Evolutionary conservation across 768 basidiomycete species (phyloP), one percentile per base, ranked within the genome.

Genomic region (Auricularia sp.): DNA sequence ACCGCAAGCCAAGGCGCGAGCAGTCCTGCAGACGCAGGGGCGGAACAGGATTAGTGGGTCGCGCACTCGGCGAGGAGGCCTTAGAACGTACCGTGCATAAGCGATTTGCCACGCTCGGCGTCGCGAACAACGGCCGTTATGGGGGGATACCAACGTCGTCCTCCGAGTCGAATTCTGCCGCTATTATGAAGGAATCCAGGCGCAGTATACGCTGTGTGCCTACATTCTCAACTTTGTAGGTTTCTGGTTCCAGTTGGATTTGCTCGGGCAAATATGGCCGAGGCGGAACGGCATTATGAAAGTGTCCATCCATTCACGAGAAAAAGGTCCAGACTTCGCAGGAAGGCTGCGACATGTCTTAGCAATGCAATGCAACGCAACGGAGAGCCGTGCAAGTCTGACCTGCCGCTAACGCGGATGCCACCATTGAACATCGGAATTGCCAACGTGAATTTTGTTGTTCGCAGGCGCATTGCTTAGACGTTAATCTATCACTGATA

Each of bases 321-420:
- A 18, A 67, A 63, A 0, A 82, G 33, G 61, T 21, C 14, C 29
- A 61, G 36, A 2, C 69, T 63, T 34, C 81, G 74, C 4, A 83
- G 77, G 62, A 85, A 75, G 7, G 75, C 82, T 85, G 65, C 23
- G 66, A 0, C 61, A 47, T 18, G 16, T 53, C 58, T 62, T 60
- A 66, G 53, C 63, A 63, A 35, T 21, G 61, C 61, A 16, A n/a
- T 16, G 10, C 0, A 39, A 11, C 10, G 10, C 16, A 5, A 18
- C 18, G 47, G 47, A 18, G 21, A 18, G 47, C 47, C 47, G 47
- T 14, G 63, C 18, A 21, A 64, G 21, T 66, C 75, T 65, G 65
- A 85, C 87, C 81, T 65, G 87, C 84, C 29, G 78, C 81, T 84
- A 84, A 89, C 75, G 42, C 70, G 77, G 36, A 90, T 68, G 7